These are phyloP conservation scores for Nigrospora oryzae DNA, from an alignment of 2,329 filamentous ascomycete genomes.

Conservation along the genomic window DNA sequence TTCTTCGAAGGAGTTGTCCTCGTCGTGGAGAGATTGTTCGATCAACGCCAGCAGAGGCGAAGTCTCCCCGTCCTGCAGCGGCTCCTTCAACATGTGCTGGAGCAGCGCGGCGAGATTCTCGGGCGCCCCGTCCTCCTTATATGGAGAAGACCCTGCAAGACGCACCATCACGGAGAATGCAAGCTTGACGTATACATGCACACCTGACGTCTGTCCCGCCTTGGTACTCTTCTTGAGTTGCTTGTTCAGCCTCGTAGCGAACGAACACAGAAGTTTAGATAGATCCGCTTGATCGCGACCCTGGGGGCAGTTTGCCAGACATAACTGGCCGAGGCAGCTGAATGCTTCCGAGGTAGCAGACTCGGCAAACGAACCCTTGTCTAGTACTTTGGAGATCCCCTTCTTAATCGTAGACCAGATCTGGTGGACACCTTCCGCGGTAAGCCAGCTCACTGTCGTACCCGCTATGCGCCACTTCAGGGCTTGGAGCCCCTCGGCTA, in stretches of 20 bases:
- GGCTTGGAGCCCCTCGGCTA: slow-evolving; percentile 12
- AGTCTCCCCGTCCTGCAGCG: no score
- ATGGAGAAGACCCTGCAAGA: not conserved
- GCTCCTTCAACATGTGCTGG: no score
- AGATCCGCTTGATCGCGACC: slow-evolving; percentile 16
- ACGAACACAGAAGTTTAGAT: slow-evolving; percentile 12
- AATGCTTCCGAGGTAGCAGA: slow-evolving; percentile 19
- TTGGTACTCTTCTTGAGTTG: slow-evolving; percentile 1
- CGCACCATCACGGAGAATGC: not conserved
- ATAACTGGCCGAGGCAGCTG: slow-evolving; percentile 16
- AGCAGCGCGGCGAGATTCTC: no score
- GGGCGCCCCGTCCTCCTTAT: not conserved
- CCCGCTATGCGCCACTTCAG: slow-evolving; percentile 20
- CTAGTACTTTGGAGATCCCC: slow-evolving; percentile 14
- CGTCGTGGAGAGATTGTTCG: no score
- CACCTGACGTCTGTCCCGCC: no score
- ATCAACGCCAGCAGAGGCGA: no score
- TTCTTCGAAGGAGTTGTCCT: not conserved
- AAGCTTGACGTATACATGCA: not conserved
- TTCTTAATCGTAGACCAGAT: slow-evolving; percentile 16
- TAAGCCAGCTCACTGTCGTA: slow-evolving; percentile 16
- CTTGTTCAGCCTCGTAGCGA: slow-evolving; percentile 12
- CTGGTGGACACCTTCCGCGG: slow-evolving; percentile 11
- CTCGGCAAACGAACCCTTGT: slow-evolving; percentile 10
- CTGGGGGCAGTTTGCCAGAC: slow-evolving; percentile 15